A percentile compares a stretch with the other conserved stretches of the same genome.
phyloP scores from a whole-genome alignment of 208 protist genomes.

The Leptomonas pyrrhocoris region DNA sequence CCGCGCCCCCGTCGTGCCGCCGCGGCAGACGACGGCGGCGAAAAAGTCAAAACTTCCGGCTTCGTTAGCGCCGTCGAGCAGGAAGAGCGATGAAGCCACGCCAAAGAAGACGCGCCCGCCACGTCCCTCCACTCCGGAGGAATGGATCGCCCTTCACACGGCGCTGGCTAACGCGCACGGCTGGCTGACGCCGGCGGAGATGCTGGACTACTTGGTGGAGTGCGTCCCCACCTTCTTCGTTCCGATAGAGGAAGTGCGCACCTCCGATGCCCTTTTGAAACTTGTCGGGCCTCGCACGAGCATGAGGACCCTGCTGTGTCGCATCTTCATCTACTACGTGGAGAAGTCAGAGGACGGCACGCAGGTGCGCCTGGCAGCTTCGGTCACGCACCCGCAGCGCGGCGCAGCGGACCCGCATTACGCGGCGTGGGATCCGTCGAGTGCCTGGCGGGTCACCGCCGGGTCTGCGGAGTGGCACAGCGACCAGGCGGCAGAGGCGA shows the following conservation, averaged over 20 bases:
- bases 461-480: not conserved
- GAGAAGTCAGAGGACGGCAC: conserved; percentile 44
- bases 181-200: conserved; percentile 58
- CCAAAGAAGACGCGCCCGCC: conserved; percentile 12
- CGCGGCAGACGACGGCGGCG: not conserved
- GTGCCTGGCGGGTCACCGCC: too few relatives aligned
- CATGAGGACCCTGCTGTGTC: conserved; percentile 51
- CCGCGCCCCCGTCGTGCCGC: conserved; percentile 16
- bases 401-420: conserved; percentile 67
- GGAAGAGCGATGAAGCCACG: not conserved
- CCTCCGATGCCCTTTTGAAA: conserved; percentile 56
- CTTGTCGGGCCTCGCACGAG: conserved; percentile 52
- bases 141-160: conserved; percentile 59
- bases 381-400: conserved; percentile 44
- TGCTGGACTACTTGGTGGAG: conserved; percentile 84
- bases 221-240: conserved; percentile 83
- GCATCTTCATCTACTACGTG: conserved; percentile 80
- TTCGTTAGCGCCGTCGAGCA: not conserved
- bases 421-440: conserved; percentile 12
- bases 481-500: too few relatives aligned
- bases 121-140: conserved; percentile 15
- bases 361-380: conserved; percentile 49
- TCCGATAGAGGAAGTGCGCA: conserved; percentile 48
- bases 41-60: not conserved
- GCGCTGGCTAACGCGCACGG: conserved; percentile 58